These are phyloP conservation scores for Arachnomyces sp. DNA, from an alignment of 2,329 filamentous ascomycete genomes.

Conservation along the genomic window DNA sequence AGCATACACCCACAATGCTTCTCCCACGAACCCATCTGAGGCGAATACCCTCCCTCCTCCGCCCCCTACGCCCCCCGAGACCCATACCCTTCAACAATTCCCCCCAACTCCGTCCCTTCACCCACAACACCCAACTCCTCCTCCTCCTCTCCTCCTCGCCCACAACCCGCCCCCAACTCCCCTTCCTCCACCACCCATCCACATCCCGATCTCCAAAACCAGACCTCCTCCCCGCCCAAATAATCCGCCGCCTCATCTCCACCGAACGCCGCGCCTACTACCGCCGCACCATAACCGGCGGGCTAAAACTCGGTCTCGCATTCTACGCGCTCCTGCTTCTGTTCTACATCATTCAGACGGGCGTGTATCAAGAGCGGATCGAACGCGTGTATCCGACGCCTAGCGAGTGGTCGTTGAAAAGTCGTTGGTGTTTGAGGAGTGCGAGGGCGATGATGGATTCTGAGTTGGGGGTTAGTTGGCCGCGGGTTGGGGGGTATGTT, in stretches of 20 bases:
- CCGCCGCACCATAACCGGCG: slow-evolving; percentile 50
- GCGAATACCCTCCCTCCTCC: slow-evolving; percentile 33
- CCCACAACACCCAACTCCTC: slow-evolving; percentile 48
- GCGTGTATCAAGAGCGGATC: slow-evolving; percentile 63
- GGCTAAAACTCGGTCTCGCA: slow-evolving; percentile 62
- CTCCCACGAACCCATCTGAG: slow-evolving; percentile 26
- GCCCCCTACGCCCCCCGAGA: slow-evolving; percentile 31
- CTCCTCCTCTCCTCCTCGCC: slow-evolving; percentile 44
- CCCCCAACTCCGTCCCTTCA: slow-evolving; percentile 46
- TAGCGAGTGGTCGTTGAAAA: slow-evolving; percentile 68
- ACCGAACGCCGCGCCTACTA: slow-evolving; percentile 58
- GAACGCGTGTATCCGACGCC: slow-evolving; percentile 75
- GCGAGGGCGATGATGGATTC: slow-evolving; percentile 53
- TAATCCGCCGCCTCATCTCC: slow-evolving; percentile 65
- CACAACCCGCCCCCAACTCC: slow-evolving; percentile 51
- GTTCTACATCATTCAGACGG: slow-evolving; percentile 54
- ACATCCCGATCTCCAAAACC: slow-evolving; percentile 41
- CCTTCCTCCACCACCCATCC: slow-evolving; percentile 56
- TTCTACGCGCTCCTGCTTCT: slow-evolving; percentile 61
- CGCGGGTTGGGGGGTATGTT: slow-evolving; percentile 54
- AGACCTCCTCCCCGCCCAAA: slow-evolving; percentile 35
- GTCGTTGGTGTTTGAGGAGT: slow-evolving; percentile 59
- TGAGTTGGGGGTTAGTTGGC: slow-evolving; percentile 57
- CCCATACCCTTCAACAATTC: slow-evolving; percentile 7
- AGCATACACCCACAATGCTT: slow-evolving; percentile 21